A percentile compares a stretch with the other conserved stretches of the same genome.
Conservation (phyloP, 176 grass and related monocot genomes). For the Phragmites australis region DNA sequence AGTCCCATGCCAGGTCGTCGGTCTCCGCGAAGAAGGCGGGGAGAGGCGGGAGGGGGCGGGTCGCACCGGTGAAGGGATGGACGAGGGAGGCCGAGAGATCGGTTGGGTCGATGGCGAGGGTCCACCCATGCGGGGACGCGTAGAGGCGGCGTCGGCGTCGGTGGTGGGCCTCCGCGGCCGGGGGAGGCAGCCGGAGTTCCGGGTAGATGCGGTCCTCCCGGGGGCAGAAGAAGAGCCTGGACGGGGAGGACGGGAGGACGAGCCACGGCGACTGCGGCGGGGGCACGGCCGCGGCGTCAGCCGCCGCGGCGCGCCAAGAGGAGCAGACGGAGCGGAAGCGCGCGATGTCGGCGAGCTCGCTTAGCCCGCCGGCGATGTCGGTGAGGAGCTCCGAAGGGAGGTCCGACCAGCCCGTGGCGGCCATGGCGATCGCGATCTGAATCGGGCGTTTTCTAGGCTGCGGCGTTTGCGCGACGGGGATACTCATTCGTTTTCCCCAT, state of each 20-base stretch:
- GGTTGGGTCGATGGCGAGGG: constrained; percentile 39
- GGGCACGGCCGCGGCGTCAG: constrained; percentile 19
- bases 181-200: constrained; percentile 33
- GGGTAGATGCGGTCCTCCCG: constrained; percentile 56
- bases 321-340: constrained; percentile 63
- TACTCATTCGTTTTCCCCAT: neutral
- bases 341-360: constrained; percentile 52
- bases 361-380: constrained; percentile 43
- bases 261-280: constrained; percentile 46
- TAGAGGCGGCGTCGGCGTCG: constrained; percentile 40
- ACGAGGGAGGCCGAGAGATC: constrained; percentile 39
- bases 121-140: constrained; percentile 45
- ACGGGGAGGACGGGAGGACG: constrained; percentile 41
- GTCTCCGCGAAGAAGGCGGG: constrained; percentile 50
- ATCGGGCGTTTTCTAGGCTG: neutral
- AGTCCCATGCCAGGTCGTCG: constrained; percentile 54
- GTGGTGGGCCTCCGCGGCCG: neutral
- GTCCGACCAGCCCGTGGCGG: constrained; percentile 40
- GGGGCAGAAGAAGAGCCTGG: constrained; percentile 48
- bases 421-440: constrained; percentile 36
- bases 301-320: constrained; percentile 45
- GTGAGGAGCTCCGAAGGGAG: constrained; percentile 52
- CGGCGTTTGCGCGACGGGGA: neutral
- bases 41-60: constrained; percentile 37
- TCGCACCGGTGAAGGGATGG: constrained; percentile 50